These are phyloP conservation scores for Helminthosporium solani DNA, from an alignment of 2,329 filamentous ascomycete species.

Conservation along the genomic window DNA sequence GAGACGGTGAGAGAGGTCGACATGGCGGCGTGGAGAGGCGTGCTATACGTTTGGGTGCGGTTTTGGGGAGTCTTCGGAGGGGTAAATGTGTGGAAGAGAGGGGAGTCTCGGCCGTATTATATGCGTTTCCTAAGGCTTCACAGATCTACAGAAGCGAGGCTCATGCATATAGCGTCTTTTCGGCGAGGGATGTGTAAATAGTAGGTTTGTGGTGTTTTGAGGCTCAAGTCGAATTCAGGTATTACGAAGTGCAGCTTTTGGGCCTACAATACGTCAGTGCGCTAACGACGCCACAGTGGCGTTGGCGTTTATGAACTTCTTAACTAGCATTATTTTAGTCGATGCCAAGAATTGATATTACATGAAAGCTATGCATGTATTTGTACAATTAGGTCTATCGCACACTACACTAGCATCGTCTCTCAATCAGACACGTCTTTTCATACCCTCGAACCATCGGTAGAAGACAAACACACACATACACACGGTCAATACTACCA, in stretches of 20 bases:
- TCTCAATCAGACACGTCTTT: not conserved
- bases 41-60: not conserved
- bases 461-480: not conserved
- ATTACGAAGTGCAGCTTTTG: not conserved
- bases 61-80: slow-evolving; percentile 11
- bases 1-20: not conserved
- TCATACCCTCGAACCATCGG: not conserved
- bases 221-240: not conserved
- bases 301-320: too few species aligned
- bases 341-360: not conserved
- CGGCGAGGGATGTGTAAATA: not conserved
- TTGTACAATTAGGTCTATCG: slow-evolving; percentile 1
- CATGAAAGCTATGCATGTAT: not conserved
- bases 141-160: not conserved
- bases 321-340: not conserved
- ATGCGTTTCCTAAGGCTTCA: not conserved
- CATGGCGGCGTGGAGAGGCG: not conserved
- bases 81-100: not conserved
- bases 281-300: not conserved
- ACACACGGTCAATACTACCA: too few species aligned
- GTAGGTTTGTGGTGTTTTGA: not conserved
- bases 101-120: not conserved
- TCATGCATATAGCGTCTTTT: not conserved
- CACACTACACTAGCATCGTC: slow-evolving; percentile 1
- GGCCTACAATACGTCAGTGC: slow-evolving; percentile 1